A percentile compares a stretch with the other conserved stretches of the same genome.
Evolutionary conservation across 805 yeast species (phyloP).

Genomic region (Candida jianshihensis): DNA sequence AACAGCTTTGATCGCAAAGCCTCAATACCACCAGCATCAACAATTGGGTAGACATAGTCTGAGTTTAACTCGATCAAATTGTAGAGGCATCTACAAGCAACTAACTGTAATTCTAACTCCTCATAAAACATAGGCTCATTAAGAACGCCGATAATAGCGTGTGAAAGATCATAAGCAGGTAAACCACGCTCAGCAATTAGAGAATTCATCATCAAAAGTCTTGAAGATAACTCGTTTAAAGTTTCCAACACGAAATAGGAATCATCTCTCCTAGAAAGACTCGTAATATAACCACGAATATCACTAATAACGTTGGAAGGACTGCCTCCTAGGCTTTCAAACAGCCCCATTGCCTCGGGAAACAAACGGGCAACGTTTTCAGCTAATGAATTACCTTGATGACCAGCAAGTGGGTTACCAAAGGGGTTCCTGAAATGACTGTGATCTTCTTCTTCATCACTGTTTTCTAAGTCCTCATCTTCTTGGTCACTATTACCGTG

Average conservation of each 20-base stretch:
- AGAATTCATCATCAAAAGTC: slow-evolving; percentile 62
- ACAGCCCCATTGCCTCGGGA: slow-evolving; percentile 32
- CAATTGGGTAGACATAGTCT: slow-evolving; percentile 54
- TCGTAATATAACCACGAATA: slow-evolving; percentile 18
- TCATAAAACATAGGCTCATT: slow-evolving; percentile 49
- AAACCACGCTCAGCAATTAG: slow-evolving; percentile 54
- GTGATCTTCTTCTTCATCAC: slow-evolving; percentile 10
- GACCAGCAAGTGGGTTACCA: too few species aligned
- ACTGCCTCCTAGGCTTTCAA: slow-evolving; percentile 20
- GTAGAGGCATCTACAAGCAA: slow-evolving; percentile 77
- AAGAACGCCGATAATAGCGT: slow-evolving; percentile 50
- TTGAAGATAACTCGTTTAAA: slow-evolving; percentile 56
- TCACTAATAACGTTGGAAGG: slow-evolving; percentile 16
- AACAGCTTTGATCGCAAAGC: slow-evolving; percentile 57
- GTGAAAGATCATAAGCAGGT: slow-evolving; percentile 51
- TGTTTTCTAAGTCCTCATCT: slow-evolving; percentile 11
- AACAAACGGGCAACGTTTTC: slow-evolving; percentile 28
- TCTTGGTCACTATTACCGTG: slow-evolving; percentile 20
- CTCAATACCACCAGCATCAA: slow-evolving; percentile 58
- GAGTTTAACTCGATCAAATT: slow-evolving; percentile 72
- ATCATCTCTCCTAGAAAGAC: slow-evolving; percentile 32
- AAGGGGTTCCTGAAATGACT: too few species aligned
- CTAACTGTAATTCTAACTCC: slow-evolving; percentile 73
- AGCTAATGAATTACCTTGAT: slow-evolving; percentile 6
- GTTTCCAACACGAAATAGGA: slow-evolving; percentile 58